Base-by-base conservation (phyloP, 148 eudicot genomes). In the Polygonum aviculare region DNA sequence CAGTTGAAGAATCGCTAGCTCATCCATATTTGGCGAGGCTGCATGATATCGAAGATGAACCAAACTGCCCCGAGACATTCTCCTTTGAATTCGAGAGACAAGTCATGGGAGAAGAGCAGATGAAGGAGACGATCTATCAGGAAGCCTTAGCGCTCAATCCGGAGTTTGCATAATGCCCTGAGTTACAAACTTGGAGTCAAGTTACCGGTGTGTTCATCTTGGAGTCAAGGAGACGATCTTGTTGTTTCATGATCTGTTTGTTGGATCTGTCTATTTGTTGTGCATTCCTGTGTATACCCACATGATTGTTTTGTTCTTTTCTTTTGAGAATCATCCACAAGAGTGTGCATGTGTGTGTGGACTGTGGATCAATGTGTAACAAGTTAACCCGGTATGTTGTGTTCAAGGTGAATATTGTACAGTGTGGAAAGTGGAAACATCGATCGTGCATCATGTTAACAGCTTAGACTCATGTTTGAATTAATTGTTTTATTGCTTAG, bases 121-220 rank as follows among this genome's bases (percentile, higher is more conserved):
- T 93, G 70, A 93, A 93, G 79, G 98, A 93, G 36, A 88, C 89
- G 92, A 91, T 93, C 40, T 91, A 93, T 77, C 89, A 86, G 62
- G 96, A 91, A 79, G 88, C 98, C 60, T 75, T 91, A 65, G 83
- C 86, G 18, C 79, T 89, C 52, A 93, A 93, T 80, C 96, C 92
- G 8, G 78, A 80, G 31, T 82, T 85, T 77, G 91, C 85, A 35
- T 88, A 79, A 63, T 54, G 22, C 22, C 59, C 21, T 52, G 5
- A 18, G 47, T 11, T 48, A 48, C 50, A 12, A 48, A 12, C 12
- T 12, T 12, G 15, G 50, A 48, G 12, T 45, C 10, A 45, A 45
- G 48, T 45, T 9, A 45, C 11, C 0, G 19, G 19, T 51, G 18
- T 16, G 19, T 21, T 51, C 6, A 4, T 18, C 4, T 4, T 51